Conservation (phyloP, 2,329 filamentous ascomycete species). For the Epichloe glyceriae region DNA sequence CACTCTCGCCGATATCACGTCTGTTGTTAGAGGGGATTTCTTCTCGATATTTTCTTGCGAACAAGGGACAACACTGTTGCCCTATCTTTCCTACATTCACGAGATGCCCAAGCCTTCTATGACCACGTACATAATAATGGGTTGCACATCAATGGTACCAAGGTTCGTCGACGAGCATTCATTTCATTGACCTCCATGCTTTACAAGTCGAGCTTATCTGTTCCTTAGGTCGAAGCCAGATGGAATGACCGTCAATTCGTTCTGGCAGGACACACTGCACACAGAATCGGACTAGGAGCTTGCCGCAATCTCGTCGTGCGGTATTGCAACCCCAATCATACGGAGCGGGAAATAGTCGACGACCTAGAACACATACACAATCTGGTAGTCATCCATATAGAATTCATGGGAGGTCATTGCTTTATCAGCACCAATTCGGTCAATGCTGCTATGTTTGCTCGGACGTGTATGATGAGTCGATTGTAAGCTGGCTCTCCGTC, state of each 20-base stretch:
- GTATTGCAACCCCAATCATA: constrained; percentile 43
- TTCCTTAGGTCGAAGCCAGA: constrained; percentile 46
- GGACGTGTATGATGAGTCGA: constrained; percentile 62
- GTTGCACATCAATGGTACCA: constrained; percentile 55
- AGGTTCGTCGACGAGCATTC: constrained; percentile 21
- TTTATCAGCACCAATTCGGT: constrained; percentile 68
- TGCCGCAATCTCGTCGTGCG: constrained; percentile 63
- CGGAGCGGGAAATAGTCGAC: constrained; percentile 50
- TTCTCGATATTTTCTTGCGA: constrained; percentile 57
- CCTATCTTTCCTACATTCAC: constrained; percentile 56
- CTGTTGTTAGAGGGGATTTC: constrained; percentile 54
- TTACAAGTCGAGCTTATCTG: background rate
- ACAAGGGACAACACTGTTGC: constrained; percentile 44
- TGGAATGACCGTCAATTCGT: constrained; percentile 63
- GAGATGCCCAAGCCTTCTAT: constrained; percentile 51
- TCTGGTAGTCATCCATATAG: constrained; percentile 54
- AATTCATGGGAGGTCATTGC: constrained; percentile 44
- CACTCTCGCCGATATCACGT: constrained; percentile 52
- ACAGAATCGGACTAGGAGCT: constrained; percentile 52
- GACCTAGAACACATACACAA: constrained; percentile 78
- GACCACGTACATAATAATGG: constrained; percentile 50
- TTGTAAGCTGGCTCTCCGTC: constrained; percentile 24
- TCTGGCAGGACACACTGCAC: constrained; percentile 47
- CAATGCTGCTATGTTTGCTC: constrained; percentile 60
- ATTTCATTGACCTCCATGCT: background rate